phyloP scores from a whole-genome alignment of 495 filamentous ascomycete species.

The Darksidea phi region DNA sequence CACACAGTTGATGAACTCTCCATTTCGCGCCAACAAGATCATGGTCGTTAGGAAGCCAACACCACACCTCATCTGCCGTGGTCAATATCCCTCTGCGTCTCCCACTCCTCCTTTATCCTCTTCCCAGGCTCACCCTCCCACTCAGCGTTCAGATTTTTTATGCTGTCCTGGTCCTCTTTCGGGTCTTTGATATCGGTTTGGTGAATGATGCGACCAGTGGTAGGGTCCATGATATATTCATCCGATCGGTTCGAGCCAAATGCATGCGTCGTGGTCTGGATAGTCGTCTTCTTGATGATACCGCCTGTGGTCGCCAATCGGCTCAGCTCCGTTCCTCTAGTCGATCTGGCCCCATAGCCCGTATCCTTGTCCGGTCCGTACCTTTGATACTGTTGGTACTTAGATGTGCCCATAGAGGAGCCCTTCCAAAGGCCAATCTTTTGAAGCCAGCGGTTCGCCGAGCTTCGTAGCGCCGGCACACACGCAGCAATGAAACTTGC shows the following conservation, averaged over 20 bases:
- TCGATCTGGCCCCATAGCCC: not conserved
- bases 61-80: too few relatives aligned
- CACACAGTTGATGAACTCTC: too few relatives aligned
- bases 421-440: constrained; percentile 4
- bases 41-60: too few relatives aligned
- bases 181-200: constrained; percentile 27
- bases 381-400: not conserved
- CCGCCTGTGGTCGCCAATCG: constrained; percentile 31
- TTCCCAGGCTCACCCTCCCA: constrained; percentile 5
- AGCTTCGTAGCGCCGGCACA: constrained; percentile 34
- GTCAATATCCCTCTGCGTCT: too few relatives aligned
- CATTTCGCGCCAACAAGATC: too few relatives aligned
- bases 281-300: constrained; percentile 24
- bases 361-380: not conserved
- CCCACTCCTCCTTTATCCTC: too few relatives aligned
- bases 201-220: not conserved
- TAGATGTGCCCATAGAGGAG: not conserved
- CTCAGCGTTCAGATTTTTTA: constrained; percentile 7
- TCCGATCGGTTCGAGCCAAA: constrained; percentile 24
- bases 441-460: constrained; percentile 31
- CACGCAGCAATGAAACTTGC: constrained; percentile 37
- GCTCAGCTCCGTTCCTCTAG: not conserved
- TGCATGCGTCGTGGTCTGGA: constrained; percentile 26
- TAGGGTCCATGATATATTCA: not conserved
- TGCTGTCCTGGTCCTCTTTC: too few relatives aligned